Conservation (phyloP, 345 rosid species). For the Draba incana region DNA sequence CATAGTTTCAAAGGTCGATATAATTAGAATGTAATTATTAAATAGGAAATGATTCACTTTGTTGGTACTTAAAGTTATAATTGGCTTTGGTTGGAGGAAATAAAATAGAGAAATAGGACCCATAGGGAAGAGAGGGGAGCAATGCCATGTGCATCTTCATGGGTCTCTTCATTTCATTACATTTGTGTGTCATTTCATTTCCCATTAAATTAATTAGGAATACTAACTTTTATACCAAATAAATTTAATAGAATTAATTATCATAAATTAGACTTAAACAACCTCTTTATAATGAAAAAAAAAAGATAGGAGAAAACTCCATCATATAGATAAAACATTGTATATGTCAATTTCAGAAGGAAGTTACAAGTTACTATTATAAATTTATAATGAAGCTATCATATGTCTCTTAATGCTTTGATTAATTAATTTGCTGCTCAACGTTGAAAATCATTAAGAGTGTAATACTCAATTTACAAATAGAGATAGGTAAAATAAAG, state of each 20-base stretch:
- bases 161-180: constrained; percentile 57
- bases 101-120: constrained; percentile 36
- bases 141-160: constrained; percentile 62
- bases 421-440: neutral
- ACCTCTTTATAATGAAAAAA: neutral
- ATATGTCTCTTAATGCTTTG: neutral
- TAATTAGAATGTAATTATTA: neutral
- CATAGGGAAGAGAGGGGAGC: constrained; percentile 48
- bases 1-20: neutral
- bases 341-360: neutral
- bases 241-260: constrained; percentile 12
- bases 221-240: constrained; percentile 19
- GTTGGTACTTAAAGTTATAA: constrained; percentile 38
- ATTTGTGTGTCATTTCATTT: constrained; percentile 29
- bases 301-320: neutral
- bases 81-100: constrained; percentile 36
- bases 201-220: neutral
- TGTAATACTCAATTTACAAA: neutral
- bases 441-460: neutral
- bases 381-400: constrained; percentile 3
- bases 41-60: constrained; percentile 6
- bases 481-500: neutral
- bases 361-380: neutral
- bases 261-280: constrained; percentile 1
- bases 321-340: neutral